A percentile compares a stretch with the other conserved stretches of the same genome.
phyloP scores from a whole-genome alignment of 495 filamentous ascomycete species.

The Usnea hakonensis region DNA sequence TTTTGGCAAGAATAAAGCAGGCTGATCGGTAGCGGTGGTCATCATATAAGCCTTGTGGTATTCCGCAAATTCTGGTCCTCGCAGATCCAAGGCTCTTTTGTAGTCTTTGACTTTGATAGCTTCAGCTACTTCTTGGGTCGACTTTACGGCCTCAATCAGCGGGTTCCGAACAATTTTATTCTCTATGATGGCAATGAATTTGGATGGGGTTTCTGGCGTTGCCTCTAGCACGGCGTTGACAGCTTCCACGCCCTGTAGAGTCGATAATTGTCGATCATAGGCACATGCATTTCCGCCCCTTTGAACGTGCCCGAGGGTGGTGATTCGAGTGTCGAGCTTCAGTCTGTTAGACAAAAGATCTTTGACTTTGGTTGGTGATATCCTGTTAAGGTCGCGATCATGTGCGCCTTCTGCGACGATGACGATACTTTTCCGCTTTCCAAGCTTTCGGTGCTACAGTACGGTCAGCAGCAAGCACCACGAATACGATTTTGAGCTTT shows the following conservation, averaged over 20 bases:
- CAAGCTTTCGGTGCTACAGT: constrained; percentile 72
- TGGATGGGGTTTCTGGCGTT: constrained; percentile 79
- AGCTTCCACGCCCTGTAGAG: constrained; percentile 91
- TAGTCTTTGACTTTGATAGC: constrained; percentile 80
- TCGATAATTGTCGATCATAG: constrained; percentile 90
- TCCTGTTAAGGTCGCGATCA: constrained; percentile 77
- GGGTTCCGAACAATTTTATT: constrained; percentile 93
- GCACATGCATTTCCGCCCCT: constrained; percentile 85
- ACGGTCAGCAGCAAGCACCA: constrained; percentile 29
- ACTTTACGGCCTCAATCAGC: constrained; percentile 76
- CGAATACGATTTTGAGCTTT: constrained; percentile 3
- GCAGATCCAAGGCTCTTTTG: constrained; percentile 70
- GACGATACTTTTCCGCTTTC: constrained; percentile 95
- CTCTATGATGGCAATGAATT: constrained; percentile 90
- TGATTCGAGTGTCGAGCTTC: constrained; percentile 84
- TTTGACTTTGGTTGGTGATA: constrained; percentile 71
- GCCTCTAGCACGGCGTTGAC: constrained; percentile 94
- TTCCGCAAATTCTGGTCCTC: constrained; percentile 91
- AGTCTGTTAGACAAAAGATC: constrained; percentile 75
- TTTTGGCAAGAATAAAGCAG: constrained; percentile 53
- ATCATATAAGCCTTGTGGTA: constrained; percentile 84
- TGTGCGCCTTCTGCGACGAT: constrained; percentile 95
- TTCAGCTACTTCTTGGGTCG: constrained; percentile 73
- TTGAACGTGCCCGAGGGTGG: constrained; percentile 93
- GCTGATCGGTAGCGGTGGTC: constrained; percentile 68